phyloP scores from a whole-genome alignment of 768 basidiomycete species.

The Auricularia sp. region DNA sequence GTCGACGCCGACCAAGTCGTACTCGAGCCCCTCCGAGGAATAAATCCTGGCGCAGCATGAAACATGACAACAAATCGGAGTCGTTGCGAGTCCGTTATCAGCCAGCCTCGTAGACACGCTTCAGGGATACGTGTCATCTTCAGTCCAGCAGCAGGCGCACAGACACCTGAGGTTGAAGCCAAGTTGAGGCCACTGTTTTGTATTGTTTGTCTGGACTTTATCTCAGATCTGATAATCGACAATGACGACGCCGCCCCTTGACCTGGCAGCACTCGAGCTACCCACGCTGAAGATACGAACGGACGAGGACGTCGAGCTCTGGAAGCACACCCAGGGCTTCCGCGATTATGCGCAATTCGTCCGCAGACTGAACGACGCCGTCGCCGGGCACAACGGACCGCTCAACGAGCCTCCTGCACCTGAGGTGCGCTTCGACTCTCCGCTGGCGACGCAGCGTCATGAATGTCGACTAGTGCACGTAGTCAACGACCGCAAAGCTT shows the following conservation, averaged over 20 bases:
- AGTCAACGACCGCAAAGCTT: constrained; percentile 35
- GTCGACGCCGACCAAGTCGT: constrained; percentile 92
- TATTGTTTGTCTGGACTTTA: no score
- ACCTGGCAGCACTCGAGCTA: not conserved
- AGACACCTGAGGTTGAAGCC: no score
- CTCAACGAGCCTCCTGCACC: constrained; percentile 25
- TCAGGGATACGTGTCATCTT: no score
- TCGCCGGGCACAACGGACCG: constrained; percentile 54
- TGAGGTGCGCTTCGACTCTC: constrained; percentile 1
- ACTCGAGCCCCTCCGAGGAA: constrained; percentile 41
- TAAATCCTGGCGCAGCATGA: no score
- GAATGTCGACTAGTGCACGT: not conserved
- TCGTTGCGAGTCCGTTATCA: no score
- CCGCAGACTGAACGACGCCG: constrained; percentile 63
- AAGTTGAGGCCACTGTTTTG: no score
- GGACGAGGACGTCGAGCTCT: constrained; percentile 64
- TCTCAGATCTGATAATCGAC: no score
- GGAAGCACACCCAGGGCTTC: constrained; percentile 65
- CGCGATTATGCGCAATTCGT: constrained; percentile 67
- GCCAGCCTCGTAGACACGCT: no score
- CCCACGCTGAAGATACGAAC: constrained; percentile 36
- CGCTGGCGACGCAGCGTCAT: not conserved
- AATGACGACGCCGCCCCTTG: not conserved
- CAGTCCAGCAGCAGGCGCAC: no score
- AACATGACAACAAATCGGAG: no score